Evolutionary conservation across 306 rosid genomes (phyloP), one percentile per base, ranked within the genome.

Genomic region (Cucurbita ficifolia): DNA sequence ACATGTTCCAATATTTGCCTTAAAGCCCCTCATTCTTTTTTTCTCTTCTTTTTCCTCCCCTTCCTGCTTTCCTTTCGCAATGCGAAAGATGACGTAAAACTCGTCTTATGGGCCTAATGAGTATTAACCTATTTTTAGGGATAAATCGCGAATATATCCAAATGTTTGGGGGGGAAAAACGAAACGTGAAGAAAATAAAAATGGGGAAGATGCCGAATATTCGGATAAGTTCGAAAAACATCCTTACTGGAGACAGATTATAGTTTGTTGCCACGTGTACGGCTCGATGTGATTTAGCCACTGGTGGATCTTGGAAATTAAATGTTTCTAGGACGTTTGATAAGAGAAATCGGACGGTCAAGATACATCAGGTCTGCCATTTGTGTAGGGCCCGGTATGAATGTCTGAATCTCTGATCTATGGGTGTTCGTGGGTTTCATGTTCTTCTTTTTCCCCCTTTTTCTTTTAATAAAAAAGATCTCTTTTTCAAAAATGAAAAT

Each of bases 1-100:
- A 16, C 72, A 22, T 75, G 74, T 76, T 80, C 42, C 45, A 29
- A 24, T 74, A 70, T 58, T 74, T 74, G 67, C n/a, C 3, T 71
- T 14, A 61, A 61, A 14, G 6, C 22, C 10, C 2, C 10, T 14
- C 10, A 7, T 33, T 29, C 7, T 14, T n/a, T 8, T 48, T 1
- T 50, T 6, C 1, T 38, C 5, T 1, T 14, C 12, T 2, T 14
- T 13, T 36, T 13, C 8, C 48, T 12, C 11, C 5, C 3, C 9
- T 9, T 18, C 29, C 10, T 17, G 14, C 17, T 39, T 16, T 8
- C 7, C 8, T 17, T 9, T 35, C 5, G 14, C 17, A 1, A 17
- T 39, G 18, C 12, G 19, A 59, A 17, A 17, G 33, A 63, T 48
- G 24, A 7, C 42, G 7, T 39, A 29, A 7, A 18, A n/a, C 58